Conservation (phyloP, 2,329 filamentous ascomycete genomes). For the Lasiodiplodia theobromae region DNA sequence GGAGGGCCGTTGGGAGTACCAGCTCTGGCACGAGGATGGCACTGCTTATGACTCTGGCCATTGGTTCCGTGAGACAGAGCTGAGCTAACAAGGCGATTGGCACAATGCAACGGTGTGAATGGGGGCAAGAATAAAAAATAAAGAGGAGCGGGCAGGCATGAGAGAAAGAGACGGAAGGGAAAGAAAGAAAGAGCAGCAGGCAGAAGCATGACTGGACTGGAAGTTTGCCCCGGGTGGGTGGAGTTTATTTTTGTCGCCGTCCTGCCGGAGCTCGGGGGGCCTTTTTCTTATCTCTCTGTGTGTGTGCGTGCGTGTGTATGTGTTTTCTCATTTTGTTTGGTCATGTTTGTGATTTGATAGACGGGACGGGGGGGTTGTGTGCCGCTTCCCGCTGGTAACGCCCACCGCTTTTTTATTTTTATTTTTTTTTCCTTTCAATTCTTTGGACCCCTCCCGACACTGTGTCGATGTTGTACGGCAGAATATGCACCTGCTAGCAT, state of each 20-base stretch:
- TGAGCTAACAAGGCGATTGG: background rate
- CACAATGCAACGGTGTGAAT: too few species aligned
- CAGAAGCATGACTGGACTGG: background rate
- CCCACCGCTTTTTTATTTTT: background rate
- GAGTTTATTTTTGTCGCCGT: background rate
- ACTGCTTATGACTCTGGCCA: slow-evolving; percentile 16
- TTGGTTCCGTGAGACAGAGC: slow-evolving; percentile 22
- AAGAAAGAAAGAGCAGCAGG: background rate
- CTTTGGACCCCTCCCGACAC: background rate
- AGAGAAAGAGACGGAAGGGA: background rate
- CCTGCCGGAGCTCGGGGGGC: background rate
- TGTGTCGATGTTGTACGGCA: slow-evolving; percentile 8
- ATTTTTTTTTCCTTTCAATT: background rate
- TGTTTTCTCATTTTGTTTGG: background rate
- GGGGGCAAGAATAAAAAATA: background rate
- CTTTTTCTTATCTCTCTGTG: background rate
- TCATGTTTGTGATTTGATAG: slow-evolving; percentile 10
- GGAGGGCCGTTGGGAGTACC: slow-evolving; percentile 19
- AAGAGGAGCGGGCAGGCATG: background rate
- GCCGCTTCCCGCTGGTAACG: background rate
- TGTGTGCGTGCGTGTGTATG: background rate
- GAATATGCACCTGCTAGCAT: background rate
- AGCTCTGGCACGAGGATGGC: slow-evolving; percentile 27
- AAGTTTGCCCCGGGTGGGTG: background rate
- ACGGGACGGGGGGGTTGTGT: background rate